Conservation (phyloP, 2,329 filamentous ascomycete genomes). For the Beauveria sp. region DNA sequence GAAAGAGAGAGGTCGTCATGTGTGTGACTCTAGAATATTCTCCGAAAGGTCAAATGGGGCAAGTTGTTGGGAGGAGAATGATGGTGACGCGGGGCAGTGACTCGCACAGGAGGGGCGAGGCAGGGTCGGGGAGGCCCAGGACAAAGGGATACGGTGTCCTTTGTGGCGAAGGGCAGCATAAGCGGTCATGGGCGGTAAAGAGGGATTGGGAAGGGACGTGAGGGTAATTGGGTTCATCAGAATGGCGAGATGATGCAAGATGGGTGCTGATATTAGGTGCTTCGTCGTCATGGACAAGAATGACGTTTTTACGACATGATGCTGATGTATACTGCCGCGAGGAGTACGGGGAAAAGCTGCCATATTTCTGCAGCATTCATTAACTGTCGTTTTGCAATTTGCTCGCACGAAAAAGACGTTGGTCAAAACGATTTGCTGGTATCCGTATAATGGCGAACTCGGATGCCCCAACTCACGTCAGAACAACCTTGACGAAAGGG, state of each 20-base stretch:
- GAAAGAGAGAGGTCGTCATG: neutral
- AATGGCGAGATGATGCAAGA: neutral
- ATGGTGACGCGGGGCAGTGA: neutral
- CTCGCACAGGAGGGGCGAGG: neutral
- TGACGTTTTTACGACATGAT: neutral
- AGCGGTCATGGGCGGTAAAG: neutral
- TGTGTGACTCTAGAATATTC: neutral
- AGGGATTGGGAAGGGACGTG: neutral
- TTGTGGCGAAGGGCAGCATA: neutral
- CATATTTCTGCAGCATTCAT: neutral
- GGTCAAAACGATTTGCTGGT: neutral
- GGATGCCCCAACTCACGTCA: neutral
- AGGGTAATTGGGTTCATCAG: neutral
- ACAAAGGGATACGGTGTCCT: neutral
- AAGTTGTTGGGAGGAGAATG: neutral
- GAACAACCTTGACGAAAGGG: neutral
- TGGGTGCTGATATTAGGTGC: neutral
- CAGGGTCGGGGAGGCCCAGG: neutral
- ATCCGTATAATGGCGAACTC: neutral
- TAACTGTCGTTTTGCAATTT: neutral
- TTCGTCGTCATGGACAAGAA: no score
- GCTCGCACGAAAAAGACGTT: neutral
- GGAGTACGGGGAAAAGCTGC: neutral
- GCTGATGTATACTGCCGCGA: neutral
- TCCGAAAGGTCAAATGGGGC: neutral